Evolutionary conservation across 257 asterid species (phyloP).

Genomic region (Solanum acaule): DNA sequence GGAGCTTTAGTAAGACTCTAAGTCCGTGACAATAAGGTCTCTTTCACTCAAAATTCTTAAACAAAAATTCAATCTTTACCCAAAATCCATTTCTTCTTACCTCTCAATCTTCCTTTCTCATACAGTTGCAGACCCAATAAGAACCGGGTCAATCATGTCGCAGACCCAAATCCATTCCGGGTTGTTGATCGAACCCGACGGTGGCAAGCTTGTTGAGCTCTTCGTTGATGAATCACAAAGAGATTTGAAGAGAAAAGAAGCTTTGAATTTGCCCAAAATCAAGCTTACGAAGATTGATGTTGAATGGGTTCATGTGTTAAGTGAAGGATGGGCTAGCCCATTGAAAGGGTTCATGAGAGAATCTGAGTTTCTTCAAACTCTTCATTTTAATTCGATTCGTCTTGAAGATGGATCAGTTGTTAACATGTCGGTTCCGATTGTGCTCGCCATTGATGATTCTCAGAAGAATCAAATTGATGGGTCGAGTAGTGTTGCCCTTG

Average conservation of each 20-base stretch:
- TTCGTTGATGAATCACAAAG: conserved; percentile 46
- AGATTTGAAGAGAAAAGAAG: conserved; percentile 25
- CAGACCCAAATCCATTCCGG: conserved; percentile 21
- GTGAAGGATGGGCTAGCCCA: conserved; percentile 99
- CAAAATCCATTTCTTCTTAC: conserved; percentile 10
- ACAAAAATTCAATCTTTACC: conserved; percentile 7
- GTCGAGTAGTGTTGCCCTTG: conserved; percentile 53
- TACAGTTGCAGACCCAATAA: neutral
- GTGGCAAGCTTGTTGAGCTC: conserved; percentile 70
- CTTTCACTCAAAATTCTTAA: conserved; percentile 33
- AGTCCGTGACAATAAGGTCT: too few relatives aligned
- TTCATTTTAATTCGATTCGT: conserved; percentile 82
- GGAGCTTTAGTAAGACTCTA: too few relatives aligned
- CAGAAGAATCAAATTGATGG: conserved; percentile 53
- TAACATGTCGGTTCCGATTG: conserved; percentile 95
- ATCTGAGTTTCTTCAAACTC: conserved; percentile 93
- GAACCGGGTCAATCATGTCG: conserved; percentile 15
- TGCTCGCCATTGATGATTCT: conserved; percentile 74
- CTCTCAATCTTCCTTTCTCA: conserved; percentile 7
- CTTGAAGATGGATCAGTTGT: conserved; percentile 63
- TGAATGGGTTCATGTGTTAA: conserved; percentile 92
- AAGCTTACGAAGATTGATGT: conserved; percentile 62
- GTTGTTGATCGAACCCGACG: conserved; percentile 77
- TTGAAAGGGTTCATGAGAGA: conserved; percentile 91
- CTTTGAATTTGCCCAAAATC: conserved; percentile 44